Evolutionary conservation across 2,329 filamentous ascomycete genomes (phyloP).

Genomic region (Penicillium hordei): DNA sequence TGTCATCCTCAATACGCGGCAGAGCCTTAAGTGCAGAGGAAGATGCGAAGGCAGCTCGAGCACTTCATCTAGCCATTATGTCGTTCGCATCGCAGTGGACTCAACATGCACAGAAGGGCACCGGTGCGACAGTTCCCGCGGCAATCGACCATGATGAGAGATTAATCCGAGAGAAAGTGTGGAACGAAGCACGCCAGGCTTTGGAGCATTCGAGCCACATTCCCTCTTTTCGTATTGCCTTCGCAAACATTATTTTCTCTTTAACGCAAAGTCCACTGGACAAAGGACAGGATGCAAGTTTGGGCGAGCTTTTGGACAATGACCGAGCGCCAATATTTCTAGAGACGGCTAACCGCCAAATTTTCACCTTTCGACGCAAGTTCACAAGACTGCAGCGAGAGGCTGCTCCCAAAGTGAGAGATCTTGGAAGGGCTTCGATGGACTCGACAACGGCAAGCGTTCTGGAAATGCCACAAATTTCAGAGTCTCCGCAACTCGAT

Average conservation of each 20-base stretch:
- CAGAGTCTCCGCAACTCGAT: slow-evolving; percentile 2
- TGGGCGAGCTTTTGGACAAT: slow-evolving; percentile 25
- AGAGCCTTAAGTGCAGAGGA: slow-evolving; percentile 39
- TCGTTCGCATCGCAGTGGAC: slow-evolving; percentile 48
- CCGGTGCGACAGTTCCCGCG: slow-evolving; percentile 5
- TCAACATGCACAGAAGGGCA: slow-evolving; percentile 20
- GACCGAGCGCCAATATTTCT: slow-evolving; percentile 38
- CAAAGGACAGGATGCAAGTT: slow-evolving; percentile 11
- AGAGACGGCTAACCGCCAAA: slow-evolving; percentile 42
- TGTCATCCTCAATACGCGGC: slow-evolving; percentile 39
- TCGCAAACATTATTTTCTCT: slow-evolving; percentile 50
- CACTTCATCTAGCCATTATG: slow-evolving; percentile 45
- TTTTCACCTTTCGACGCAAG: slow-evolving; percentile 34
- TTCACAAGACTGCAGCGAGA: slow-evolving; percentile 20
- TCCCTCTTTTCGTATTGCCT: slow-evolving; percentile 48
- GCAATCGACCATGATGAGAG: slow-evolving; percentile 35
- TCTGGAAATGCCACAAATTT: not conserved
- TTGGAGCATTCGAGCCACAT: slow-evolving; percentile 41
- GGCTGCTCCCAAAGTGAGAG: not conserved
- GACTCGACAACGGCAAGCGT: not conserved
- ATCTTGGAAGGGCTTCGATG: not conserved
- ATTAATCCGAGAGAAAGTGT: slow-evolving; percentile 40
- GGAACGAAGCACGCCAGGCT: slow-evolving; percentile 45
- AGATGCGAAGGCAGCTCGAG: slow-evolving; percentile 40
- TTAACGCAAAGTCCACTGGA: slow-evolving; percentile 45